These are phyloP conservation scores for Calonectria henricotiae DNA, from an alignment of 2,329 filamentous ascomycete genomes.

Conservation along the genomic window DNA sequence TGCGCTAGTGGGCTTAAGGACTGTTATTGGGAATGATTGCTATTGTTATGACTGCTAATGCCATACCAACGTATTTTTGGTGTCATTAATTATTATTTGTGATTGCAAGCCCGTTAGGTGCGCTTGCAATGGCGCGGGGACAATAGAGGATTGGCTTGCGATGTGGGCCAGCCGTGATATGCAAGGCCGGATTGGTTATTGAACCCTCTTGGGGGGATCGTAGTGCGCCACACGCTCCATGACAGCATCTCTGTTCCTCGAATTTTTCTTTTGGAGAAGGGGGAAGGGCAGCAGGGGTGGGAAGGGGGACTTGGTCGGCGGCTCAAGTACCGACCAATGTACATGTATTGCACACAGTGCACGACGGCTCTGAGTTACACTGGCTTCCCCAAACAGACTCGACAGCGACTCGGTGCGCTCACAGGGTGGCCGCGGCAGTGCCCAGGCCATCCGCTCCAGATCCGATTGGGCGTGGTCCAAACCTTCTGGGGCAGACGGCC, in stretches of 20 bases:
- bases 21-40: conserved; percentile 26
- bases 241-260: conserved; percentile 29
- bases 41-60: conserved; percentile 24
- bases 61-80: conserved; percentile 6
- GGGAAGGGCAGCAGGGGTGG: conserved; percentile 22
- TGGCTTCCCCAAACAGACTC: conserved; percentile 23
- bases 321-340: conserved; percentile 38
- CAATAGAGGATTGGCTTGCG: background rate
- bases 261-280: background rate
- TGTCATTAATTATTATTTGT: conserved; percentile 16
- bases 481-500: conserved; percentile 45
- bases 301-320: conserved; percentile 8
- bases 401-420: conserved; percentile 31
- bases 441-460: conserved; percentile 44
- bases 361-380: conserved; percentile 37
- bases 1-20: conserved; percentile 15
- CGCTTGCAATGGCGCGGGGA: conserved; percentile 12
- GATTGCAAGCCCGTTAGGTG: conserved; percentile 21
- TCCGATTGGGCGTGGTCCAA: conserved; percentile 50
- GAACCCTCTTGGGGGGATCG: conserved; percentile 19
- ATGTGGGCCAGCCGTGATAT: conserved; percentile 16
- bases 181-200: conserved; percentile 19
- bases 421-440: conserved; percentile 40
- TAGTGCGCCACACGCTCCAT: conserved; percentile 21
- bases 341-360: conserved; percentile 49